Conservation (phyloP, 164 flowering plant genomes). For the Annona cherimola region DNA sequence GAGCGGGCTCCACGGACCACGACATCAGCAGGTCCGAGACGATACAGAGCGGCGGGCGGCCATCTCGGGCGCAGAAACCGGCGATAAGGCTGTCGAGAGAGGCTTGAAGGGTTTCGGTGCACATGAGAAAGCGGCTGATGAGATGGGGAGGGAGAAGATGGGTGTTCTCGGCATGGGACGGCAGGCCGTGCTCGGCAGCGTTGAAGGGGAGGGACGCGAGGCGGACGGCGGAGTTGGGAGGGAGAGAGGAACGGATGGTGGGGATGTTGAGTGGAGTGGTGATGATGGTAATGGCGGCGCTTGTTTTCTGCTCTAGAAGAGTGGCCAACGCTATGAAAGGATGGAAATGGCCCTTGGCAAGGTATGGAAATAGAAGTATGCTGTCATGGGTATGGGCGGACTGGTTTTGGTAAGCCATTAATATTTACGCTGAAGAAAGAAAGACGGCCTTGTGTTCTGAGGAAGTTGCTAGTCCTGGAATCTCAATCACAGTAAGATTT, state of each 20-base stretch:
- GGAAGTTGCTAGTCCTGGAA: too few relatives aligned
- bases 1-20: conserved; percentile 4
- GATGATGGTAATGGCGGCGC: conserved; percentile 5
- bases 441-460: too few relatives aligned
- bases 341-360: conserved; percentile 15
- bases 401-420: too few relatives aligned
- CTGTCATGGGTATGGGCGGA: too few relatives aligned
- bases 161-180: conserved; percentile 2
- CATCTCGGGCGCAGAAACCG: neutral
- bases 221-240: conserved; percentile 2
- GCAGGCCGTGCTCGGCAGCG: conserved; percentile 10
- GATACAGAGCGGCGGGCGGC: conserved; percentile 8
- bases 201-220: conserved; percentile 6
- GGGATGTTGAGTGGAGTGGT: conserved; percentile 8
- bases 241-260: conserved; percentile 1
- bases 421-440: too few relatives aligned
- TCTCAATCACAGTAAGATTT: too few relatives aligned
- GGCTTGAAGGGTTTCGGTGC: conserved; percentile 6
- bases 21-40: conserved; percentile 1
- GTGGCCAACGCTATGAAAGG: conserved; percentile 7
- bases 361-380: conserved; percentile 10
- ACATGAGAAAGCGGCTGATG: neutral
- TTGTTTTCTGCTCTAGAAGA: neutral
- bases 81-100: conserved; percentile 6
- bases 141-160: neutral